Conservation (phyloP, 805 yeast genomes). For the Starmerella geochares region DNA sequence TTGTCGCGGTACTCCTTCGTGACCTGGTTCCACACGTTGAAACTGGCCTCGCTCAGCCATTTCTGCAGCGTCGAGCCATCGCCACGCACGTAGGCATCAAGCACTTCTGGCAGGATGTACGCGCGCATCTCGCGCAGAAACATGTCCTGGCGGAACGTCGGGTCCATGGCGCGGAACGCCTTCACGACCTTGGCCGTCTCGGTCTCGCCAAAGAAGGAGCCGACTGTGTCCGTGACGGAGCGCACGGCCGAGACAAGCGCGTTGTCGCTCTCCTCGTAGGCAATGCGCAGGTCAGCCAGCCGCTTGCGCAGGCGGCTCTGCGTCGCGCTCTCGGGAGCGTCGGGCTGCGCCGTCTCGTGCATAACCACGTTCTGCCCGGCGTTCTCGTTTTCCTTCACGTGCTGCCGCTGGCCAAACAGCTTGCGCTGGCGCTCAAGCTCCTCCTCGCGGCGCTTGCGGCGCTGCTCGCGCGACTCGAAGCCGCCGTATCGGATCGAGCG, state of each 20-base stretch:
- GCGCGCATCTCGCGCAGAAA: constrained; percentile 79
- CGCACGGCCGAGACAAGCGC: constrained; percentile 75
- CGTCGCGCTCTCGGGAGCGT: constrained; percentile 46
- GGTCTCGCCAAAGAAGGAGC: constrained; percentile 89
- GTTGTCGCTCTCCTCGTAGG: constrained; percentile 80
- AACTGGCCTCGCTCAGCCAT: constrained; percentile 97
- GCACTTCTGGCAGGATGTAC: constrained; percentile 84
- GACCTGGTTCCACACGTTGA: constrained; percentile 84
- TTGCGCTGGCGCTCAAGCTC: constrained; percentile 30
- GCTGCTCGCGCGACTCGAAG: constrained; percentile 70
- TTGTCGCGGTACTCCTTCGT: constrained; percentile 87
- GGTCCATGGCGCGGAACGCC: constrained; percentile 80
- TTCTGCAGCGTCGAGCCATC: constrained; percentile 70
- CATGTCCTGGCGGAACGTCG: constrained; percentile 66
- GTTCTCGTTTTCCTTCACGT: constrained; percentile 52
- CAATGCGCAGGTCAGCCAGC: constrained; percentile 49
- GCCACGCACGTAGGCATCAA: constrained; percentile 90
- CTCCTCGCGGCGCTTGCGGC: constrained; percentile 59
- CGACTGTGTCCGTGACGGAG: constrained; percentile 66
- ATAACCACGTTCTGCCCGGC: constrained; percentile 78
- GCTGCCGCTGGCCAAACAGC: constrained; percentile 46
- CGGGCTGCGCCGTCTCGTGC: constrained; percentile 68
- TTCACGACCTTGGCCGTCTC: constrained; percentile 89
- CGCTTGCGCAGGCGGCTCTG: constrained; percentile 55
- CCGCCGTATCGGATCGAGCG: constrained; percentile 83